A percentile compares a stretch with the other conserved stretches of the same genome.
Evolutionary conservation across 805 yeast species (phyloP).

Genomic region (Ogataea salicorniae): DNA sequence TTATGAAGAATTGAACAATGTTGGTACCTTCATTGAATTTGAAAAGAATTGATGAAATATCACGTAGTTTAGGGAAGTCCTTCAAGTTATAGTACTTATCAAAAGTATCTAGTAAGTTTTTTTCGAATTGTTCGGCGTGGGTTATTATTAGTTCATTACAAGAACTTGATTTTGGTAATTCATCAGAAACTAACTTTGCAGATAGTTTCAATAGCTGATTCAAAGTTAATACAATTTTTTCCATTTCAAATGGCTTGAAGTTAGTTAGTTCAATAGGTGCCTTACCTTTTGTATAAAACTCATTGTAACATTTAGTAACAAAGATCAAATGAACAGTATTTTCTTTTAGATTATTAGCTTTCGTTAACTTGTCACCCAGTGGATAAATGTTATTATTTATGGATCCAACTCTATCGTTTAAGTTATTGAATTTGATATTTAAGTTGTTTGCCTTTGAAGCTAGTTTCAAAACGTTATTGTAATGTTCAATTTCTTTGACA

Average conservation of each 20-base stretch:
- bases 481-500: constrained; percentile 59
- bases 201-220: constrained; percentile 63
- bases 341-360: constrained; percentile 67
- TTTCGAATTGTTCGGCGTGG: constrained; percentile 75
- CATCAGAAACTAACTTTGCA: constrained; percentile 53
- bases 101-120: constrained; percentile 60
- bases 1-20: constrained; percentile 77
- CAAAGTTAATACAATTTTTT: constrained; percentile 62
- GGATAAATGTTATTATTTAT: constrained; percentile 62
- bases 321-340: constrained; percentile 68
- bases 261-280: constrained; percentile 53
- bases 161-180: constrained; percentile 36
- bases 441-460: constrained; percentile 38
- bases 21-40: constrained; percentile 82
- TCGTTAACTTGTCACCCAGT: constrained; percentile 60
- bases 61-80: constrained; percentile 67
- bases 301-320: constrained; percentile 69
- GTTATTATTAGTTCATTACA: constrained; percentile 50
- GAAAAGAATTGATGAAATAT: constrained; percentile 65
- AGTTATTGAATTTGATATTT: constrained; percentile 40
- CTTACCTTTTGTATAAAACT: constrained; percentile 57
- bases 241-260: constrained; percentile 14
- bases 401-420: constrained; percentile 50
- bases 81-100: constrained; percentile 67
- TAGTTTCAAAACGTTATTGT: constrained; percentile 56